These are phyloP conservation scores for Madurella fahalii DNA, from an alignment of 2,329 filamentous ascomycete species.

Conservation along the genomic window DNA sequence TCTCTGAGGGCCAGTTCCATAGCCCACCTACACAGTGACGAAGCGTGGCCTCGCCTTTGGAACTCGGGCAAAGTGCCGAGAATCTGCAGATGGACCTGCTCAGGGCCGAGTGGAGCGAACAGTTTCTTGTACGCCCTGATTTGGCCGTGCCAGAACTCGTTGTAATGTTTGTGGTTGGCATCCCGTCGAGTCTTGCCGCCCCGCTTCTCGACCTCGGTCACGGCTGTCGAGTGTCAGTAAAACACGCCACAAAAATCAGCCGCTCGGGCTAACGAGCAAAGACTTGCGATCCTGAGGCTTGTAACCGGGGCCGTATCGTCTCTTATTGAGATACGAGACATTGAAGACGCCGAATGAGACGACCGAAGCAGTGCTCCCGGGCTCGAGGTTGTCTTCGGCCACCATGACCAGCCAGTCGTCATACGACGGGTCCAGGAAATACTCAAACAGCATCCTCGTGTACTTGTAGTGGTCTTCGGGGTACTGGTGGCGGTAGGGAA, in stretches of 20 bases:
- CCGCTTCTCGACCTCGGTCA: slow-evolving; percentile 19
- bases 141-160: slow-evolving; percentile 22
- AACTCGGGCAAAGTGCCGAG: slow-evolving; percentile 22
- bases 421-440: slow-evolving; percentile 21
- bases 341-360: slow-evolving; percentile 25
- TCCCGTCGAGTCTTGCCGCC: slow-evolving; percentile 23
- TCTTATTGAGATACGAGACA: slow-evolving; percentile 23
- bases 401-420: slow-evolving; percentile 28
- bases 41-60: slow-evolving; percentile 22
- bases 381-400: slow-evolving; percentile 20
- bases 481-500: slow-evolving; percentile 19
- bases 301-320: slow-evolving; percentile 19
- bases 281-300: slow-evolving; percentile 25
- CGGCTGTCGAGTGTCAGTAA: slow-evolving; percentile 17
- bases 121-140: slow-evolving; percentile 20
- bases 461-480: slow-evolving; percentile 26
- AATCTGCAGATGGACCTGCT: slow-evolving; percentile 25
- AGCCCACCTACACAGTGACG: slow-evolving; percentile 22
- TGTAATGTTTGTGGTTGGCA: slow-evolving; percentile 23
- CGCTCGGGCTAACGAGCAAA: background rate
- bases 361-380: slow-evolving; percentile 6
- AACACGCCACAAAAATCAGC: background rate
- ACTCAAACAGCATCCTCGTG: slow-evolving; percentile 23
- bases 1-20: slow-evolving; percentile 20
- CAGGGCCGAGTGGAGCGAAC: slow-evolving; percentile 19